A percentile compares a stretch with the other conserved stretches of the same genome.
These are phyloP conservation scores for Bisporella sp. DNA, from an alignment of 2,329 filamentous ascomycete genomes.

Conservation along the genomic window DNA sequence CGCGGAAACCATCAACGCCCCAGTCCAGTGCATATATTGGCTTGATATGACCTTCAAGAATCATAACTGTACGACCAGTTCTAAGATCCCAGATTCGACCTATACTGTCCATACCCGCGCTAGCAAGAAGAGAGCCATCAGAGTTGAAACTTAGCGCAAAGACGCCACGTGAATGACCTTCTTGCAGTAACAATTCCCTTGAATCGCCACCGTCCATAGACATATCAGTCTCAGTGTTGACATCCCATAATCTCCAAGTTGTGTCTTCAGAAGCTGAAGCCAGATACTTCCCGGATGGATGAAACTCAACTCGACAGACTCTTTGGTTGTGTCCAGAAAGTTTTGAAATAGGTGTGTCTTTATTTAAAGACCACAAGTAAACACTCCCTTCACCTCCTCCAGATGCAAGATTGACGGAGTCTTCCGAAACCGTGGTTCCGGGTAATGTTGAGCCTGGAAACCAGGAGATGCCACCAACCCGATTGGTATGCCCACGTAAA, in stretches of 20 bases:
- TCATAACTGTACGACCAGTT: conserved; percentile 90
- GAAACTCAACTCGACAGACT: conserved; percentile 89
- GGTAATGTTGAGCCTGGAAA: conserved; percentile 73
- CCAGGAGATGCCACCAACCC: conserved; percentile 88
- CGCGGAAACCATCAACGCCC: conserved; percentile 83
- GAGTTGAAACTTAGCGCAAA: conserved; percentile 85
- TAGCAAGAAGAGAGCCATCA: conserved; percentile 85
- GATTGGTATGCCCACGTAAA: conserved; percentile 78
- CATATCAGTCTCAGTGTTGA: conserved; percentile 76
- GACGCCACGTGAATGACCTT: conserved; percentile 91
- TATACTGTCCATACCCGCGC: conserved; percentile 89
- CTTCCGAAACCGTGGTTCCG: conserved; percentile 61
- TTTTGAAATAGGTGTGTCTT: conserved; percentile 79
- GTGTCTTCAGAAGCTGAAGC: conserved; percentile 94
- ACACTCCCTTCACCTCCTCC: conserved; percentile 84
- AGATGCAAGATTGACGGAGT: conserved; percentile 77
- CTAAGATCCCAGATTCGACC: conserved; percentile 93
- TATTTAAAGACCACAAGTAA: conserved; percentile 81
- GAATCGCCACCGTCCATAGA: conserved; percentile 92
- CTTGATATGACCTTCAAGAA: conserved; percentile 80
- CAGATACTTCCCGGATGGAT: conserved; percentile 82
- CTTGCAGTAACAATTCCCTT: conserved; percentile 80
- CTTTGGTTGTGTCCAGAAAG: conserved; percentile 78
- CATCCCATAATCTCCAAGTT: conserved; percentile 94
- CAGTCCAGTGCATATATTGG: conserved; percentile 93